Evolutionary conservation across 768 basidiomycete genomes (phyloP).

Genomic region (Leccinum uliginosum): DNA sequence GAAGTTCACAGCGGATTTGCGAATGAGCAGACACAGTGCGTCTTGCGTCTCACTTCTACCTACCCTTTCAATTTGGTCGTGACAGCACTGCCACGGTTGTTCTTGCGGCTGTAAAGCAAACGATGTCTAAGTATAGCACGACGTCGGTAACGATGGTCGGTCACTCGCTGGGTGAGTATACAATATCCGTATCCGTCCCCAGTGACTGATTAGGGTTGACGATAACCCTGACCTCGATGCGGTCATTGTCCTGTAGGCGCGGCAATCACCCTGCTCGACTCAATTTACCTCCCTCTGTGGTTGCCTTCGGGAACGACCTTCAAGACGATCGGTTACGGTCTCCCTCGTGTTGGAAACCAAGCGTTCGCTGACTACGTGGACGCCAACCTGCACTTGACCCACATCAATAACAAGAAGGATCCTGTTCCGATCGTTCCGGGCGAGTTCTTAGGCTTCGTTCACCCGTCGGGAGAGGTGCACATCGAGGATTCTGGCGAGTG

Average conservation of each 20-base stretch:
- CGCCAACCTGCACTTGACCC: slow-evolving; percentile 40
- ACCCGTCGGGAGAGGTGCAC: slow-evolving; percentile 41
- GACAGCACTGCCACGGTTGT: slow-evolving; percentile 37
- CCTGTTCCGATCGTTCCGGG: slow-evolving; percentile 34
- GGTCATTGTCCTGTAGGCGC: slow-evolving; percentile 24
- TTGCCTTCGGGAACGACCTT: not conserved
- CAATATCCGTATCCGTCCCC: not conserved
- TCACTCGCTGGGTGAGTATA: slow-evolving; percentile 36
- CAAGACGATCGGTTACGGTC: slow-evolving; percentile 20
- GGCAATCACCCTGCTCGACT: slow-evolving; percentile 27
- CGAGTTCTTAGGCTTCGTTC: slow-evolving; percentile 37
- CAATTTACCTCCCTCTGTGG: not conserved
- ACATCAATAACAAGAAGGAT: slow-evolving; percentile 51
- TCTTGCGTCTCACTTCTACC: not conserved
- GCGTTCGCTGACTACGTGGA: slow-evolving; percentile 15
- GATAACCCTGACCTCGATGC: not conserved
- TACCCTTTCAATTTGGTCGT: not conserved
- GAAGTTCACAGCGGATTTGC: slow-evolving; percentile 47
- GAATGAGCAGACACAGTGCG: slow-evolving; percentile 41
- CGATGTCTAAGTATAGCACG: slow-evolving; percentile 33
- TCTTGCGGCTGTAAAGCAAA: slow-evolving; percentile 41
- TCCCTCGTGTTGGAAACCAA: not conserved
- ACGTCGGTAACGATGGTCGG: slow-evolving; percentile 42
- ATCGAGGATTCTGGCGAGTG: slow-evolving; percentile 45
- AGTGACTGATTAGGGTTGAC: not conserved